Conservation (phyloP, 805 yeast species). For the Candida sakaeoensis region DNA sequence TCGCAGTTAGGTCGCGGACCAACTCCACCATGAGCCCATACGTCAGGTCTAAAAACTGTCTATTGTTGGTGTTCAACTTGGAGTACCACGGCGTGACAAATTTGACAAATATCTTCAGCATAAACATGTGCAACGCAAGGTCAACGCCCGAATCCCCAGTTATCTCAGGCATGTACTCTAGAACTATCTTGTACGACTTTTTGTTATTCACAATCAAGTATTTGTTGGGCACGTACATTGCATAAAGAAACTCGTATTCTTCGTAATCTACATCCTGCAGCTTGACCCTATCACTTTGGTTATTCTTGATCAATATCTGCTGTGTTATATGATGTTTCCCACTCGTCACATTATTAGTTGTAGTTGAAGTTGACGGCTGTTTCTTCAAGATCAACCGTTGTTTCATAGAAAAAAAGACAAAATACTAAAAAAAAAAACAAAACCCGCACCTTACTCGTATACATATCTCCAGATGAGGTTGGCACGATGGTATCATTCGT, state of each 20-base stretch:
- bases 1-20: conserved; percentile 19
- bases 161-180: conserved; percentile 25
- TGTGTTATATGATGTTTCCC: conserved; percentile 4
- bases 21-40: conserved; percentile 24
- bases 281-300: conserved; percentile 7
- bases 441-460: no score
- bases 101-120: conserved; percentile 25
- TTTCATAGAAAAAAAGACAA: not conserved
- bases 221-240: conserved; percentile 32
- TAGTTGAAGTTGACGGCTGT: not conserved
- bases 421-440: not conserved
- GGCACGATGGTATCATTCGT: not conserved
- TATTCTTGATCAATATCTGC: not conserved
- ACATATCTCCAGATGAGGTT: no score
- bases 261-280: conserved; percentile 19
- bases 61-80: conserved; percentile 30
- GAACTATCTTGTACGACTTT: conserved; percentile 22
- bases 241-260: conserved; percentile 31
- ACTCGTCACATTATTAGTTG: not conserved
- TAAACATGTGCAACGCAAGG: conserved; percentile 34
- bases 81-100: conserved; percentile 25
- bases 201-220: conserved; percentile 27
- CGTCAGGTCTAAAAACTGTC: conserved; percentile 24
- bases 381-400: not conserved
- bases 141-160: conserved; percentile 21